phyloP scores from a whole-genome alignment of 1,139 yeast genomes.

The Kluyveromyces sp. region DNA sequence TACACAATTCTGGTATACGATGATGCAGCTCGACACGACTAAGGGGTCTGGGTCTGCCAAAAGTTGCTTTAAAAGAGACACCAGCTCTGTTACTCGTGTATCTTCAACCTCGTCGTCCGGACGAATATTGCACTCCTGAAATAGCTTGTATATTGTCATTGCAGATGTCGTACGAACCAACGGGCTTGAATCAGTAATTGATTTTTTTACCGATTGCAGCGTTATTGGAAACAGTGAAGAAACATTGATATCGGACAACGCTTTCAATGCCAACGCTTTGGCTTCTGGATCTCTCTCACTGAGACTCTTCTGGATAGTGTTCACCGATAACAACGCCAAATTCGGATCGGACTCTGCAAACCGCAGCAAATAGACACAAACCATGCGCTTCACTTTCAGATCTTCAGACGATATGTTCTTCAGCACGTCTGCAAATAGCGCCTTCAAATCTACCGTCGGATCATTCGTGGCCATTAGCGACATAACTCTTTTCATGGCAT shows the following conservation, averaged over 20 bases:
- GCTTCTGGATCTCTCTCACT: slow-evolving; percentile 61
- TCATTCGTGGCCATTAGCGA: slow-evolving; percentile 59
- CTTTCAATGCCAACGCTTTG: slow-evolving; percentile 69
- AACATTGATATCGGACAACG: slow-evolving; percentile 74
- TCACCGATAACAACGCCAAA: slow-evolving; percentile 78
- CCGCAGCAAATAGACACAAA: slow-evolving; percentile 65
- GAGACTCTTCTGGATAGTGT: slow-evolving; percentile 81
- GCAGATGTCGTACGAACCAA: slow-evolving; percentile 77
- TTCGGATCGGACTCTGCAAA: slow-evolving; percentile 86
- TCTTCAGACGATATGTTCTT: slow-evolving; percentile 76
- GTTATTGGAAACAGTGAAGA: slow-evolving; percentile 77
- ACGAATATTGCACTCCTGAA: slow-evolving; percentile 22
- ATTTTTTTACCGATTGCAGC: slow-evolving; percentile 61
- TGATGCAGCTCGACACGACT: slow-evolving; percentile 68
- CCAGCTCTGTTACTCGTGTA: slow-evolving; percentile 37
- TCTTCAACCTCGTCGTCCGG: slow-evolving; percentile 30
- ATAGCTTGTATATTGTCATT: slow-evolving; percentile 65
- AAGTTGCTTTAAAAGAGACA: slow-evolving; percentile 45
- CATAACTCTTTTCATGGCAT: slow-evolving; percentile 73
- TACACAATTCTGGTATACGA: slow-evolving; percentile 48
- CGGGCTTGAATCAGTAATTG: slow-evolving; percentile 66
- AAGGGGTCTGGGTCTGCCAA: slow-evolving; percentile 55
- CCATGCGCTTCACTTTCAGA: slow-evolving; percentile 65
- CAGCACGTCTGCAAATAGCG: slow-evolving; percentile 73
- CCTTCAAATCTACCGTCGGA: slow-evolving; percentile 37